These are phyloP conservation scores for Amphibolis antarctica DNA, from an alignment of 106 monocot species.

Conservation along the genomic window DNA sequence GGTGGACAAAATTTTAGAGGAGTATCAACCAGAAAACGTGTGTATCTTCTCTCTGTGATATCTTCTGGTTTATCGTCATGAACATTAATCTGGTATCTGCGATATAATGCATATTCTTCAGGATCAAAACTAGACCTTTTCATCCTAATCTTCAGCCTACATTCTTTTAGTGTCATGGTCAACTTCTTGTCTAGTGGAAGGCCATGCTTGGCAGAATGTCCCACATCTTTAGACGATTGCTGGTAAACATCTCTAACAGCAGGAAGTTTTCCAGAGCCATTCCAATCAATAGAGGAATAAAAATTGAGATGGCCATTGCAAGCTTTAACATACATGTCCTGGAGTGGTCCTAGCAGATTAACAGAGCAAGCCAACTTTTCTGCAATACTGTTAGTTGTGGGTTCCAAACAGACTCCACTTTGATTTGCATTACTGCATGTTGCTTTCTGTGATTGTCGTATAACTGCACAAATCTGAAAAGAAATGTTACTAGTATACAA, in stretches of 20 bases:
- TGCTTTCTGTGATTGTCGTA: conserved; percentile 15
- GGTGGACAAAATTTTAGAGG: conserved; percentile 58
- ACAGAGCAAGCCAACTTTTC: conserved; percentile 49
- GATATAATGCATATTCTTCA: conserved; percentile 75
- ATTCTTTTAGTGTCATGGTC: conserved; percentile 23
- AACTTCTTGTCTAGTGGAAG: conserved; percentile 6
- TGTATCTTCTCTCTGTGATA: conserved; percentile 62
- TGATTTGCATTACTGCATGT: conserved; percentile 4
- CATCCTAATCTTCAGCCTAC: conserved; percentile 59
- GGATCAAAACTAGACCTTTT: conserved; percentile 81
- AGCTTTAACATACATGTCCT: conserved; percentile 38
- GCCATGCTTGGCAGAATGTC: conserved; percentile 5
- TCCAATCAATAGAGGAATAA: conserved; percentile 32
- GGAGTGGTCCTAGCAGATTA: conserved; percentile 10
- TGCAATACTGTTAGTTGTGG: conserved; percentile 50
- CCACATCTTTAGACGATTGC: background rate
- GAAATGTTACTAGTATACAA: conserved; percentile 66
- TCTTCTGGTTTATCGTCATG: conserved; percentile 69
- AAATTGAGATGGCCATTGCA: conserved; percentile 96
- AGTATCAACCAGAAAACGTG: conserved; percentile 71
- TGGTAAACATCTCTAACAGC: background rate
- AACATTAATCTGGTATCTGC: conserved; percentile 76
- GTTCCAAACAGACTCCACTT: conserved; percentile 11
- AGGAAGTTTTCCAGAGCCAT: background rate
- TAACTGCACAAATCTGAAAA: conserved; percentile 60